Base-by-base conservation (phyloP, 116 monocot species). In the Zostera marina region DNA sequence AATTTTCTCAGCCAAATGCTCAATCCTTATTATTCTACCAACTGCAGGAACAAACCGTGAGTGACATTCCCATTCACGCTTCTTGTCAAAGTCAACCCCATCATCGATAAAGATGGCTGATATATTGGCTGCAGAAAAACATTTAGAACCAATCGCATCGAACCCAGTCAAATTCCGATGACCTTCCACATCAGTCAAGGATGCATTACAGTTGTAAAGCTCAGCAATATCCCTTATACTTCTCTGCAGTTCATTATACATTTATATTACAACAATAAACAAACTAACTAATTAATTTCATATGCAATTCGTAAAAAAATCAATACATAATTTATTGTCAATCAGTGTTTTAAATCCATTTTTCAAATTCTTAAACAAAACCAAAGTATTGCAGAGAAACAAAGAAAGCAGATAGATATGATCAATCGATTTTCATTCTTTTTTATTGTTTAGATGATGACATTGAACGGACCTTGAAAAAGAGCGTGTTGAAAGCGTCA, bases 61-160 rank as follows among this genome's bases (percentile, higher is more conserved):
- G 69, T 99, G 91, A 76, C 79, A 87, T 60, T 86, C 75, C 86
- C 60, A 86, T 40, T 83, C 62, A 62, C 66, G 73, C 91, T 83
- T 99, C 70, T 91, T 99, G 70, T 91, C 87, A 68, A 83, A 83
- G 16, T 47, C 23, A 65, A 99, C 73, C 32, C 99, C 99, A 68
- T 90, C 86, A 71, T 99, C 99, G 48, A 99, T 62, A 42, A 99
- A 72, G 8, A 99, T 49, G 10, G 83, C 73, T 53, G 77, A 91
- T 48, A 99, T 62, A 19, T 88, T 87, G 11, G 91, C 87, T 53
- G 83, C 81, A 66, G 65, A 60, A 60, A 91, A 87, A 68, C 99
- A 99, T 68, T 83, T 87, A 12, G 75, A 74, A 44, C 46, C 56
- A 65, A 79, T 75, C 12, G 83, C 68, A 46, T 24, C 38, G 16